Base-by-base conservation (phyloP, 2,329 filamentous ascomycete species). In the Paracoccidioides lutzii region DNA sequence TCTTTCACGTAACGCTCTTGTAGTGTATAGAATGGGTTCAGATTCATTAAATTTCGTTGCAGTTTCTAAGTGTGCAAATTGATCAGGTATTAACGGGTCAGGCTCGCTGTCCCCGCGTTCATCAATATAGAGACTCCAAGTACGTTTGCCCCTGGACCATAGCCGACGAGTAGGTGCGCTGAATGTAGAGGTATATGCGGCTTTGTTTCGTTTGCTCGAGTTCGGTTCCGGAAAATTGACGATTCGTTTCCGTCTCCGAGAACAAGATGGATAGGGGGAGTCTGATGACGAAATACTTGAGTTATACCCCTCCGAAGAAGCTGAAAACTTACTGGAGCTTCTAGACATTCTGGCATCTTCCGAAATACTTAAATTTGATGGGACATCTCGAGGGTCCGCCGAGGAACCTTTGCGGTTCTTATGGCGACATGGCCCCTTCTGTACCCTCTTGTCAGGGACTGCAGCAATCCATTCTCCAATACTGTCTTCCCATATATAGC, bases 391-490 rank as follows among this genome's bases (percentile, higher is more conserved):
- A 4, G 14, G 30, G 15, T 42, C 50, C 44, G 10, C 5, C 33
- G 22, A n/a, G 7, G 8, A 28, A 6, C 22, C 35, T 30, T 42
- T 30, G 12, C 28, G 30, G 33, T 37, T 45, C 28, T 43, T 49
- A 49, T 5, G 35, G 7, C 5, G 5, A 35, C 43, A 12, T 15
- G 5, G 28, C 3, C 9, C 14, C 40, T 44, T 22, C 22, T 28
- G 33, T 30, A 28, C 49, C 22, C 46, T 52, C 33, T 15, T 40
- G 51, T 35, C 54, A 1, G 57, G 57, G 22, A 53, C 54, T n/a
- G 52, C 71, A 15, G 71, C 76, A 52, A 81, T 74, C 78, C 78
- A 81, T 64, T 81, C 78, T 40, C 76, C 74, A 62, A 81, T 80
- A 46, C 74, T 75, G 61, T 79, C 77, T 62, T 81, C 78, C 78